Evolutionary conservation across 2,329 filamentous ascomycete genomes (phyloP), one percentile per base, ranked within the genome.

Genomic region (Aspergillus brunneoviolaceus): DNA sequence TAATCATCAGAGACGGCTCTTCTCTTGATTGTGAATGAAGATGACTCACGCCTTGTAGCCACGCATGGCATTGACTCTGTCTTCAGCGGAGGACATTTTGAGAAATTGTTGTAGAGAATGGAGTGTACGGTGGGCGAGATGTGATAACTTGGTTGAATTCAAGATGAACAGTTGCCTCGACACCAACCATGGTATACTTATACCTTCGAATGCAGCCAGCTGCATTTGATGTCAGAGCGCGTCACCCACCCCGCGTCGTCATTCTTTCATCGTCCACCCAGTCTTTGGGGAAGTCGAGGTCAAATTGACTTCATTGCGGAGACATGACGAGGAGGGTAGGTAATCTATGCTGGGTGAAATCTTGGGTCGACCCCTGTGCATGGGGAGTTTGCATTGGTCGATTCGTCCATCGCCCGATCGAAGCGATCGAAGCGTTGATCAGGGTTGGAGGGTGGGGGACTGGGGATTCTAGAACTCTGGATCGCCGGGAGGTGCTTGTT

Each of bases 31-130:
- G 4, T 12, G 33, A 6, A 3, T 12, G 11, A 23, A 33, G 14
- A 21, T 19, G 25, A n/a, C 51, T 50, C 47, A 58, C 55, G 51
- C 56, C 16, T 58, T 55, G 27, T 58, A 58, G 51, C 55, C 56
- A 33, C 58, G 52, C 58, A 60, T 60, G 21, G 42, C 33, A 16
- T 56, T 60, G 35, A 60, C 11, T 3, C 48, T 23, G 19, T 60
- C 58, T 31, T 60, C 58, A 21, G 27, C n/a, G 29, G 50, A 35
- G 50, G 35, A 52, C 50, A 45, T 45, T 19, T 6, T 45, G 33
- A 35, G 19, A 9, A 19, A 45, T 45, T 19, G 33, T 12, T 45
- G n/a, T 45, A 6, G 14, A 19, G 39, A 45, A 45, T 16, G 33
- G 33, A 35, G 6, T 5, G 14, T 29, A 19, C 6, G 19, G 12